Evolutionary conservation across 2,329 filamentous ascomycete species (phyloP), one percentile per base, ranked within the genome.

Genomic region (Chalara sp.): DNA sequence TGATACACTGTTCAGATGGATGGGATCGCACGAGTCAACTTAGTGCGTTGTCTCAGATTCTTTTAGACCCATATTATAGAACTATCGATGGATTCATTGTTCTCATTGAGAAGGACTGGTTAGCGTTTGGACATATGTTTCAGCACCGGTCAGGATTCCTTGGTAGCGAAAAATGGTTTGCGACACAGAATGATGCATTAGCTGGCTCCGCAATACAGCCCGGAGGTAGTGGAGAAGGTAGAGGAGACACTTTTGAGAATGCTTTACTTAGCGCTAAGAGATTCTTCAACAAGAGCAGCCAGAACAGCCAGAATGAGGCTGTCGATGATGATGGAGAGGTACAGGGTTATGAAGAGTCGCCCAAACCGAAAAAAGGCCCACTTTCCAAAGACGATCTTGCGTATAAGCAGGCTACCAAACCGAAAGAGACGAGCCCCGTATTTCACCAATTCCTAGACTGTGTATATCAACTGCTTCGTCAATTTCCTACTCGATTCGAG

Each of bases 51-150:
- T 86, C 90, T 50, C 91, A 99, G 70, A 78, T 99, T 39, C 92
- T 96, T 74, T 78, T 99, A 6, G 93, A 99, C 64, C 93, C 93
- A 0, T 96, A 95, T 68, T 99, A 90, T 67, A 83, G 93, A 47
- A 97, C 93, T 0, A 74, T 99, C 46, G 87, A 96, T 59, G 93
- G 93, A 1, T 99, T 97, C 67, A 91, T 97, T 60, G 84, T 95
- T 2, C 73, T 99, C 6, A 79, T 99, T 2, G 93, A 99, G 68
- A 99, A 99, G 67, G 93, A 99, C 65, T 99, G 93, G 89, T 72
- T 99, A 10, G 93, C 92, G 0, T 99, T 96, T 70, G 93, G 93
- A 1, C 92, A 99, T 69, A 96, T 96, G 85, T 99, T 99, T 70
- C 83, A 90, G 49, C 83, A 96, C 61, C 84, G 93, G n/a, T 88